Evolutionary conservation across 495 filamentous ascomycete genomes (phyloP).

Genomic region (Penicillium parvum): DNA sequence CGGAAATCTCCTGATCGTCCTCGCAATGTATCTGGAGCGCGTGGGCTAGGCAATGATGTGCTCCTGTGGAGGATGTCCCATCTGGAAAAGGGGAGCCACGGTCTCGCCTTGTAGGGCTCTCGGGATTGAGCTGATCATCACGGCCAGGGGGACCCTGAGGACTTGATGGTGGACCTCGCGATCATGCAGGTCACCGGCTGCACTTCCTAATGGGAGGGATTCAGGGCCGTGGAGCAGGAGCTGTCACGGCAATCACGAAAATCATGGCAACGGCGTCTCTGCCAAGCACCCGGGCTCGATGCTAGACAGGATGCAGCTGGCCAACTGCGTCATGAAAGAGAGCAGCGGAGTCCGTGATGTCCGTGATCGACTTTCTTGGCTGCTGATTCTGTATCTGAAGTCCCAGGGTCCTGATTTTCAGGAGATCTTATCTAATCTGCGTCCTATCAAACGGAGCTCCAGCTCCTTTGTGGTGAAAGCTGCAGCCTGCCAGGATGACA

Average conservation of each 20-base stretch:
- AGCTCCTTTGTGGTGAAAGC: not conserved
- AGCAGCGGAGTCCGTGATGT: not conserved
- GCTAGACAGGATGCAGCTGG: not conserved
- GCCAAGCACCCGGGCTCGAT: not conserved
- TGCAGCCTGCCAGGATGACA: not conserved
- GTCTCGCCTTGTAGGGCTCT: not conserved
- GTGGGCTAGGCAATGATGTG: constrained; percentile 2
- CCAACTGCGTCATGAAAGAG: no score
- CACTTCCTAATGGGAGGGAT: not conserved
- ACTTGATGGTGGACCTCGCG: no score
- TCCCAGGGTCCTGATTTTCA: not conserved
- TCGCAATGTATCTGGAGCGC: not conserved
- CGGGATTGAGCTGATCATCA: not conserved
- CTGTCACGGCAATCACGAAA: no score
- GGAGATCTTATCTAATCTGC: not conserved
- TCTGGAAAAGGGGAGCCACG: not conserved
- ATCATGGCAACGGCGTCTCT: not conserved
- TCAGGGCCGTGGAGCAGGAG: not conserved
- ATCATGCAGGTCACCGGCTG: no score
- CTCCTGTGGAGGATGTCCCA: not conserved
- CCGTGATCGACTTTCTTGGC: not conserved
- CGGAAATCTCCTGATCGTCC: constrained; percentile 3
- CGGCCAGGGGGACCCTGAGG: not conserved
- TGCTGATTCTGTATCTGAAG: not conserved
- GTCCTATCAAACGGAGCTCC: not conserved